phyloP scores from a whole-genome alignment of 2,329 filamentous ascomycete species.

The Diaporthe citrichinensis region DNA sequence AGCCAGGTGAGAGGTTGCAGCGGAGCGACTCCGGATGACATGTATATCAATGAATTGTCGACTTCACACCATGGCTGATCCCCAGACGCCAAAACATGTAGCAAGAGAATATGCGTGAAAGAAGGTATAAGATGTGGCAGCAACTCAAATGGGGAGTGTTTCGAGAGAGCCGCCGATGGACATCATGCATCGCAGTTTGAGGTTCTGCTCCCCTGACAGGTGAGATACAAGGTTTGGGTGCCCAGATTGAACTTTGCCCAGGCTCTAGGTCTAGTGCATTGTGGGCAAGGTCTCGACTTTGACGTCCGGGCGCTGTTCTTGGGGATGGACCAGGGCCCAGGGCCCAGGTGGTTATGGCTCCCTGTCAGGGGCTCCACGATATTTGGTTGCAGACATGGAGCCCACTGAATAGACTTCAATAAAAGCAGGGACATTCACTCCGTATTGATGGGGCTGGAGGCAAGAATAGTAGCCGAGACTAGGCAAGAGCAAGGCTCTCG shows the following conservation, averaged over 20 bases:
- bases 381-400: constrained; percentile 11
- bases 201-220: constrained; percentile 9
- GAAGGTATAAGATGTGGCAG: constrained; percentile 11
- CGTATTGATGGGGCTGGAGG: neutral
- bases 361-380: constrained; percentile 26
- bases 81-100: neutral
- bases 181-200: constrained; percentile 33
- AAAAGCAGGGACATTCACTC: neutral
- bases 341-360: neutral
- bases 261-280: constrained; percentile 7
- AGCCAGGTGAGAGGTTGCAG: neutral
- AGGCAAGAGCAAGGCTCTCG: neutral
- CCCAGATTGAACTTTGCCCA: constrained; percentile 24
- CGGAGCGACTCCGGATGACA: neutral
- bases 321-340: constrained; percentile 3
- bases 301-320: constrained; percentile 24
- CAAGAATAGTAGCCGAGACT: neutral
- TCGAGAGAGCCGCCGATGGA: constrained; percentile 21
- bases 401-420: constrained; percentile 25
- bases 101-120: constrained; percentile 1
- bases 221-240: constrained; percentile 4
- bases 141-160: constrained; percentile 20
- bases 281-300: constrained; percentile 19
- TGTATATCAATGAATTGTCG: constrained; percentile 24
- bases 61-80: neutral